Evolutionary conservation across 2,329 filamentous ascomycete genomes (phyloP), one percentile per base, ranked within the genome.

Genomic region (Dactylonectria macrodidyma): DNA sequence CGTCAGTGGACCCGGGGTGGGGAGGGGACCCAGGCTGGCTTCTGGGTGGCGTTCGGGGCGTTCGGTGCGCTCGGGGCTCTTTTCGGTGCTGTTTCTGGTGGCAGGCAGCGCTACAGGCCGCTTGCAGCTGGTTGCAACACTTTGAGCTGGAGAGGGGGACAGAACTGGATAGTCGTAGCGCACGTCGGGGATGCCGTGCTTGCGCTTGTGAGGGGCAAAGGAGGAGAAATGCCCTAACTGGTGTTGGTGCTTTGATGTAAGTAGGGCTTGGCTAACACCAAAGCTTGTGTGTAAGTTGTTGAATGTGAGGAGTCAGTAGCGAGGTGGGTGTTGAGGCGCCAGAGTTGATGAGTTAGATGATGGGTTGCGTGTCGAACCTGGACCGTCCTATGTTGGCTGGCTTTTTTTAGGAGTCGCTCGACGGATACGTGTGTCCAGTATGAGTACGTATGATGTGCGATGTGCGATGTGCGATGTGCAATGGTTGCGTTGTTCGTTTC

Each of bases 51-150:
- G 38, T 55, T 62, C 59, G 64, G 64, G 58, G 64, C 26, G 38
- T 67, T 67, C 65, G 65, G 64, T 61, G 65, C 61, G 59, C 55
- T 66, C 64, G 64, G 64, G 46, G 64, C 59, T 44, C 64, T 62
- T 62, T 54, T 68, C 62, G 66, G 66, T 63, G 66, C 33, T 65
- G 66, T 58, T 68, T 59, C 38, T 59, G 33, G 58, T 30, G 60
- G 30, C 65, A 47, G 50, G 50, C n/a, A 38, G 51, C 63, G 38
- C 56, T 65, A 50, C 59, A 47, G 34, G 33, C 47, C 52, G 62
- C 60, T 65, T 65, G 57, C 63, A 61, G 58, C 51, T 57, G 46
- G 57, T 66, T 46, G 46, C 57, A 55, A 58, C 46, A 50, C 47
- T 50, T 9, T 33, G 33, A 33, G 50, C 50, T 58, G 7, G 12